phyloP scores from a whole-genome alignment of 75 land plant species.

The Pinus tabuliformis region DNA sequence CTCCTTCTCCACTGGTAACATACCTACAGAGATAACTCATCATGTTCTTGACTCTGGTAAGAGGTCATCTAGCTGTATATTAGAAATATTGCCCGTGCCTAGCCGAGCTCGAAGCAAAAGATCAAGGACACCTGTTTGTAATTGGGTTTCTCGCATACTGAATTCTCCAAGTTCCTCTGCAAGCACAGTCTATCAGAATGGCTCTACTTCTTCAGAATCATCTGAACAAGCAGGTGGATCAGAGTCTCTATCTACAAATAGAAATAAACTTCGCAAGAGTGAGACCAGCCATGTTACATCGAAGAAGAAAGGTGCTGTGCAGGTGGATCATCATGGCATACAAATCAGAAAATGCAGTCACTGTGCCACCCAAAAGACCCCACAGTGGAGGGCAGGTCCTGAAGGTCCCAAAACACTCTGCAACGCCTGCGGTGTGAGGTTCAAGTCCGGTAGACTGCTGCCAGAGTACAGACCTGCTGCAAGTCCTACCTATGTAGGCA shows the following conservation, averaged over 20 bases:
- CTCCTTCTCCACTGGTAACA: constrained; percentile 47
- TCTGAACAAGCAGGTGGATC: background rate
- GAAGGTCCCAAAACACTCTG: constrained; percentile 65
- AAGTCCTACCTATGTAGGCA: constrained; percentile 47
- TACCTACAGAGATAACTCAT: constrained; percentile 4
- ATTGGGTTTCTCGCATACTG: constrained; percentile 58
- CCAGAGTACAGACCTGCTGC: constrained; percentile 71
- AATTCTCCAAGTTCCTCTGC: constrained; percentile 14
- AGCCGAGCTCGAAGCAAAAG: constrained; percentile 61
- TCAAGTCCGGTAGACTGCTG: constrained; percentile 55
- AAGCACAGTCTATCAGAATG: background rate
- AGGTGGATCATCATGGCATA: background rate
- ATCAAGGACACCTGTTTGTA: constrained; percentile 42
- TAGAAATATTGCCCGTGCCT: constrained; percentile 20
- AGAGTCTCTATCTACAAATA: background rate
- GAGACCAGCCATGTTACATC: too few relatives aligned
- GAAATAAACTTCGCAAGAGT: too few relatives aligned
- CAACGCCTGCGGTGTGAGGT: constrained; percentile 62
- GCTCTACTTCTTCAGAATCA: background rate
- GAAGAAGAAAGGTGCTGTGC: background rate
- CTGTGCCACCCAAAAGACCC: constrained; percentile 49
- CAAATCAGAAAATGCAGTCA: constrained; percentile 43
- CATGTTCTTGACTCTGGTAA: background rate
- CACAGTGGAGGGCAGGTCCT: constrained; percentile 70
- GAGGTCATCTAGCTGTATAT: background rate